phyloP scores from a whole-genome alignment of 192 early-diverging fungal genomes.

The Phycomyces blakesleeanus region DNA sequence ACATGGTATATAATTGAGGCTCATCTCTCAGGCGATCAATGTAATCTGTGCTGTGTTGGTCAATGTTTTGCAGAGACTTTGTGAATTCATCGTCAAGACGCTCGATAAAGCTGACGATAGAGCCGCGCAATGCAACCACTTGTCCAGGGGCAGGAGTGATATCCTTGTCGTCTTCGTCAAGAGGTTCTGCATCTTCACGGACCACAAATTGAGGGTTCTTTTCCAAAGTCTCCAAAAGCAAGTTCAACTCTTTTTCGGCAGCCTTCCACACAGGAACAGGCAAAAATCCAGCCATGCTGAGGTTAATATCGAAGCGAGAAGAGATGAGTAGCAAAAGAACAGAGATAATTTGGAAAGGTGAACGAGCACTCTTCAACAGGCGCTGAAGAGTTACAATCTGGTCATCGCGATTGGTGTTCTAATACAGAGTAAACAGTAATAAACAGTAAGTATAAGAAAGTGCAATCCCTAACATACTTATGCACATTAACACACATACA shows the following conservation, averaged over 20 bases:
- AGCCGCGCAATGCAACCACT: slow-evolving; percentile 68
- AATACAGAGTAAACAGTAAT: neutral
- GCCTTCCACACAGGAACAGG: slow-evolving; percentile 80
- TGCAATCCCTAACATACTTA: too few relatives aligned
- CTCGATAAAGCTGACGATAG: slow-evolving; percentile 82
- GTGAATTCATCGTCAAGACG: slow-evolving; percentile 96
- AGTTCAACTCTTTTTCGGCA: slow-evolving; percentile 66
- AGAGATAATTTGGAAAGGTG: slow-evolving; percentile 74
- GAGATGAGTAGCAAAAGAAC: slow-evolving; percentile 85
- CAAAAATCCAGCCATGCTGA: slow-evolving; percentile 68
- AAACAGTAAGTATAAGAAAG: slow-evolving; percentile 11
- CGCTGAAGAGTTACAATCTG: slow-evolving; percentile 65
- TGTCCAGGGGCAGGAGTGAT: slow-evolving; percentile 47
- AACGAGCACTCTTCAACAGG: slow-evolving; percentile 58
- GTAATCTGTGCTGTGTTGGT: slow-evolving; percentile 95
- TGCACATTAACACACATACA: too few relatives aligned
- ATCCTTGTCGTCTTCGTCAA: slow-evolving; percentile 61
- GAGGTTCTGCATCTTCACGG: slow-evolving; percentile 62
- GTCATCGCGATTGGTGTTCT: slow-evolving; percentile 83
- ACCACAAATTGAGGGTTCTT: slow-evolving; percentile 64
- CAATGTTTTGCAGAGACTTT: slow-evolving; percentile 90
- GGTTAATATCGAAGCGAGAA: slow-evolving; percentile 80
- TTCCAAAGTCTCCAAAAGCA: slow-evolving; percentile 76
- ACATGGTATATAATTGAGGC: slow-evolving; percentile 75
- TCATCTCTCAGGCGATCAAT: slow-evolving; percentile 91